phyloP scores from a whole-genome alignment of 1,139 yeast genomes.

The Saccharomyces pastorianus region DNA sequence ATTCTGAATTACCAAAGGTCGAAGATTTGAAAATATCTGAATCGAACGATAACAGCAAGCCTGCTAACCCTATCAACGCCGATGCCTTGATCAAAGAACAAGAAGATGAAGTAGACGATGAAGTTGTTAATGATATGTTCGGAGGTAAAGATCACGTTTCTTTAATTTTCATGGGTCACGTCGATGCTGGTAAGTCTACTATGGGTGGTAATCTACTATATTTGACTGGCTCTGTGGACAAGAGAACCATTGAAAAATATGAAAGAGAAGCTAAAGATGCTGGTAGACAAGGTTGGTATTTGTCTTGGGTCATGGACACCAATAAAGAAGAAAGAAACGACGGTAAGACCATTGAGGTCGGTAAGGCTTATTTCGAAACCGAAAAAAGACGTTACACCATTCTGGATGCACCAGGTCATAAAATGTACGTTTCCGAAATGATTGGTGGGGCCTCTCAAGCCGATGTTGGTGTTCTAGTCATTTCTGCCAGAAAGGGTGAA shows the following conservation, averaged over 20 bases:
- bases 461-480: slow-evolving; percentile 83
- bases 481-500: slow-evolving; percentile 90
- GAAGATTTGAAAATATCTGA: slow-evolving; percentile 17
- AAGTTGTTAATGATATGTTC: slow-evolving; percentile 81
- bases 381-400: slow-evolving; percentile 96
- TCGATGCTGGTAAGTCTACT: slow-evolving; percentile 98
- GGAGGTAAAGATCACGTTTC: slow-evolving; percentile 97
- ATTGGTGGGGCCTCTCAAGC: slow-evolving; percentile 99
- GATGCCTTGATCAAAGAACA: slow-evolving; percentile 57
- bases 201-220: slow-evolving; percentile 96
- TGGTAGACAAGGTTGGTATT: slow-evolving; percentile 98
- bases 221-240: slow-evolving; percentile 93
- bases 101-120: slow-evolving; percentile 82
- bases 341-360: slow-evolving; percentile 98
- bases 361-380: slow-evolving; percentile 94
- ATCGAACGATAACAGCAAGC: slow-evolving; percentile 12
- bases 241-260: slow-evolving; percentile 97
- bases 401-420: slow-evolving; percentile 98
- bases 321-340: slow-evolving; percentile 97
- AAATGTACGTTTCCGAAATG: slow-evolving; percentile 97
- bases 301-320: slow-evolving; percentile 99
- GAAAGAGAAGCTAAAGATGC: slow-evolving; percentile 98
- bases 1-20: slow-evolving; percentile 18
- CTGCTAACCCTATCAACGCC: slow-evolving; percentile 16
- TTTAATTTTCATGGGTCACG: slow-evolving; percentile 97